Conservation (phyloP, 108 stramenopile species). For the Cyclotella choctawhatcheeana region DNA sequence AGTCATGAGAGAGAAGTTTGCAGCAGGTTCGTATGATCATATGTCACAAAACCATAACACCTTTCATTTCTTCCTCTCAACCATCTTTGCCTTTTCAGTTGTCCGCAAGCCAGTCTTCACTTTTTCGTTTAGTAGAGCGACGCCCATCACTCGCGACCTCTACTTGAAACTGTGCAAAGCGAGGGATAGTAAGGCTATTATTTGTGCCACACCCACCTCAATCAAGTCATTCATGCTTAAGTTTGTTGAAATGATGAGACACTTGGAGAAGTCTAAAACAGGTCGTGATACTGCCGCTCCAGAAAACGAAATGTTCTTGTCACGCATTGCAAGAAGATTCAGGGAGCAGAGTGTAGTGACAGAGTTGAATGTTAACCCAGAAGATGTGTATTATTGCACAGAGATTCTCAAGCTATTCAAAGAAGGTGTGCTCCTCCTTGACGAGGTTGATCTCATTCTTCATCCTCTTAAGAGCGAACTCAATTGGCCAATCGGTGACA, state of each 20-base stretch:
- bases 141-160: conserved; percentile 90
- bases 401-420: conserved; percentile 93
- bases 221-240: conserved; percentile 98
- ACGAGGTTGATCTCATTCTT: conserved; percentile 97
- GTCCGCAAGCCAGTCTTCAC: conserved; percentile 98
- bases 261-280: conserved; percentile 87
- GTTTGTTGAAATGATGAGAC: conserved; percentile 97
- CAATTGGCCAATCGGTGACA: conserved; percentile 98
- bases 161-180: conserved; percentile 96
- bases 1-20: conserved; percentile 97
- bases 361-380: conserved; percentile 79
- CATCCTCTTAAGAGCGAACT: conserved; percentile 99
- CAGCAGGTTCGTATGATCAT: conserved; percentile 49
- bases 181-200: conserved; percentile 91
- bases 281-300: conserved; percentile 41
- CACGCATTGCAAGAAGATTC: conserved; percentile 85
- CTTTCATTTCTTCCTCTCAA: neutral
- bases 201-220: conserved; percentile 96
- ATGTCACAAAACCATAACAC: neutral
- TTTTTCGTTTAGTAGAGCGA: conserved; percentile 95
- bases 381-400: conserved; percentile 86
- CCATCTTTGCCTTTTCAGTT: conserved; percentile 51
- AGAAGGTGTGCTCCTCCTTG: conserved; percentile 89
- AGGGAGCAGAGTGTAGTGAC: conserved; percentile 78
- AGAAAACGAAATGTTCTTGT: conserved; percentile 68